These are phyloP conservation scores for Leucosporidium yakuticum DNA, from an alignment of 768 basidiomycete species.

Conservation along the genomic window DNA sequence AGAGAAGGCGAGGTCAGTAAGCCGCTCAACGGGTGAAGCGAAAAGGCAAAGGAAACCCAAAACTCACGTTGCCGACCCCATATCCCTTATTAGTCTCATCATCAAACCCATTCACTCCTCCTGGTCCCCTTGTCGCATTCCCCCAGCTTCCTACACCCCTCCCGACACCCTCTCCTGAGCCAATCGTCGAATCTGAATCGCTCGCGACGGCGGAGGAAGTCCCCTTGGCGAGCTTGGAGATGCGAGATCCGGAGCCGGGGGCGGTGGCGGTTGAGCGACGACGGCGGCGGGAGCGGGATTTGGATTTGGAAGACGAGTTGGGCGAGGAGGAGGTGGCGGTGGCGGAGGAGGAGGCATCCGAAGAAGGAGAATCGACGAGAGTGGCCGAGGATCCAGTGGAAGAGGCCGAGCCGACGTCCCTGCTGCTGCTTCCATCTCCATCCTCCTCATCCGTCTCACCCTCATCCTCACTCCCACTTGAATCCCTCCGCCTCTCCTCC, in stretches of 20 bases:
- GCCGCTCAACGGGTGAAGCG: no score
- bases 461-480: slow-evolving; percentile 42
- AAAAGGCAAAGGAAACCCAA: neutral
- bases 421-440: slow-evolving; percentile 39
- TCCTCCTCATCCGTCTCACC: slow-evolving; percentile 38
- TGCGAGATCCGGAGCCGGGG: neutral
- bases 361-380: neutral
- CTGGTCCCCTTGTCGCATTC: neutral
- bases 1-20: neutral
- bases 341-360: neutral
- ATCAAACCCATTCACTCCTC: neutral
- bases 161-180: slow-evolving; percentile 1
- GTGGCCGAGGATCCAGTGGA: neutral
- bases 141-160: neutral
- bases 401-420: slow-evolving; percentile 23
- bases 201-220: slow-evolving; percentile 6
- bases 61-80: neutral
- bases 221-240: slow-evolving; percentile 5
- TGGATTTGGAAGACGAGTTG: neutral
- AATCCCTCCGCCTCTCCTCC: slow-evolving; percentile 53
- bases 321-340: neutral
- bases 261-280: slow-evolving; percentile 18
- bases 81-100: neutral
- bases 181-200: slow-evolving; percentile 35
- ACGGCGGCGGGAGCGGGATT: slow-evolving; percentile 11